phyloP scores from a whole-genome alignment of 2,329 filamentous ascomycete genomes.

The Fusarium pseudonygamai region DNA sequence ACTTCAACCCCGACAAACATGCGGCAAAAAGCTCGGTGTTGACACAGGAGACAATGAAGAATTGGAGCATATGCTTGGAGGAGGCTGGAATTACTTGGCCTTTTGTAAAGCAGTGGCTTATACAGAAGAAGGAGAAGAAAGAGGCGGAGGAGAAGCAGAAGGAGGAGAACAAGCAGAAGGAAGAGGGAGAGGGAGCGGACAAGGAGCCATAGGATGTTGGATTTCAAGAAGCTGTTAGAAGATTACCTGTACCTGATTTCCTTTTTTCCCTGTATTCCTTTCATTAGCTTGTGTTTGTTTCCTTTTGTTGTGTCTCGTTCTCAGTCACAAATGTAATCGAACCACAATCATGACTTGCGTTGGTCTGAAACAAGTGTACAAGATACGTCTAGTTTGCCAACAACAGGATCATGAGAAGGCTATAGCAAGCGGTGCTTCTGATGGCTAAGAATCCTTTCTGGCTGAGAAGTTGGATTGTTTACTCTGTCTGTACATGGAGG shows the following conservation, averaged over 20 bases:
- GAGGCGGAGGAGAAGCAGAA: not conserved
- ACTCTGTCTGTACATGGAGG: no score
- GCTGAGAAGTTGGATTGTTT: not conserved
- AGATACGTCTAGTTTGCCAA: not conserved
- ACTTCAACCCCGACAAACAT: not conserved
- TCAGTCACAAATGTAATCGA: not conserved
- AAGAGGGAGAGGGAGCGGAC: not conserved
- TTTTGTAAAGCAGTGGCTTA: not conserved
- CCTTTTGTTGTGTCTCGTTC: not conserved
- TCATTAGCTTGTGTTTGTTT: not conserved
- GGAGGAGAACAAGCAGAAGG: not conserved
- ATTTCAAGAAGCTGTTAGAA: not conserved
- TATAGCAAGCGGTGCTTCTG: not conserved
- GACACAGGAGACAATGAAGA: not conserved
- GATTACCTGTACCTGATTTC: not conserved
- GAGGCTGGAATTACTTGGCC: not conserved
- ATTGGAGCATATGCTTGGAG: not conserved
- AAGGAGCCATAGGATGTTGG: not conserved
- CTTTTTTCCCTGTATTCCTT: not conserved
- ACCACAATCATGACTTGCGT: not conserved
- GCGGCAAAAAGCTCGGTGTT: not conserved
- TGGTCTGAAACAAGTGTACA: not conserved
- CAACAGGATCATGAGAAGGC: not conserved
- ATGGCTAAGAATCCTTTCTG: not conserved
- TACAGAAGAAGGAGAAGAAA: not conserved